Percentiles rank a stretch among this genome's conserved stretches.
Conservation (phyloP, 2,329 filamentous ascomycete species). For the Huntiella bhutanensis region DNA sequence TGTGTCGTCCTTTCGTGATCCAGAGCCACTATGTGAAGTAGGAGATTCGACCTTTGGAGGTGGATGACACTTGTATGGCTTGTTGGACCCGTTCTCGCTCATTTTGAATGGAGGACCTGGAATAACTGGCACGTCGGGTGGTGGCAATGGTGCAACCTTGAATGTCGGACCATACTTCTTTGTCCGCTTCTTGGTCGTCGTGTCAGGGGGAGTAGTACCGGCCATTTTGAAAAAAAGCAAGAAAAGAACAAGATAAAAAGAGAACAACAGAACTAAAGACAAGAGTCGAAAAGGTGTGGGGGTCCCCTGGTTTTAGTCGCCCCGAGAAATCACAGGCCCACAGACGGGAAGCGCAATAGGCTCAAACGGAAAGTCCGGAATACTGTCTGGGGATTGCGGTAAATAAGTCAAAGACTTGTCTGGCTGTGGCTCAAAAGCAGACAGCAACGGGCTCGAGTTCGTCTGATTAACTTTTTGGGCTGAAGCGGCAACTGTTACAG, state of each 20-base stretch:
- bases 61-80: constrained; percentile 10
- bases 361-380: constrained; percentile 6
- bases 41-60: constrained; percentile 2
- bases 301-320: background rate
- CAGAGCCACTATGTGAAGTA: background rate
- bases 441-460: constrained; percentile 1
- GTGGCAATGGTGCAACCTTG: constrained; percentile 10
- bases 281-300: too few species aligned
- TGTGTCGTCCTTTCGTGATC: constrained; percentile 16
- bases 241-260: too few species aligned
- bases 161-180: constrained; percentile 12
- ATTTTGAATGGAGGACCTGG: constrained; percentile 11
- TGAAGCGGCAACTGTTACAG: constrained; percentile 3
- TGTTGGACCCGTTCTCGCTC: constrained; percentile 11
- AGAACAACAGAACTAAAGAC: too few species aligned
- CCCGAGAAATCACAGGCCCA: background rate
- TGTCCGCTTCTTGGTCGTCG: constrained; percentile 6
- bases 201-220: background rate
- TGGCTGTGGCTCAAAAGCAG: background rate
- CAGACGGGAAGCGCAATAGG: background rate
- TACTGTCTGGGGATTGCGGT: constrained; percentile 9
- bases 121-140: constrained; percentile 10
- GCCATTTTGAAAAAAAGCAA: too few species aligned
- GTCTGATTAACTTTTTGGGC: background rate
- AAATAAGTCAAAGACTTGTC: background rate